These are phyloP conservation scores for Nectriaceae sp. DNA, from an alignment of 2,329 filamentous ascomycete species.

Conservation along the genomic window DNA sequence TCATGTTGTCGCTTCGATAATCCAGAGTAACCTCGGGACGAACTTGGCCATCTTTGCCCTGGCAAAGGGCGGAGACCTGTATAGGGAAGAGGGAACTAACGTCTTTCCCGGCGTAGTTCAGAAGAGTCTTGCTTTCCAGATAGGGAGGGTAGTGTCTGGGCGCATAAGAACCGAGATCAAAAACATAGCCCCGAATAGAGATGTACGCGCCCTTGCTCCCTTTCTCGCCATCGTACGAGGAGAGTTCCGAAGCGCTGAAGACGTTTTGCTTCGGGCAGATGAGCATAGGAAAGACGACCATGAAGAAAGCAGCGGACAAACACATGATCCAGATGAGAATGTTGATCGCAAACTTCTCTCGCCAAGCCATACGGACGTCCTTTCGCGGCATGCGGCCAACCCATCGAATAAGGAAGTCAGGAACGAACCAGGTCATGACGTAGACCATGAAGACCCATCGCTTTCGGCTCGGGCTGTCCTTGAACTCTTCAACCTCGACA, in stretches of 20 bases:
- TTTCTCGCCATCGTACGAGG: constrained; percentile 71
- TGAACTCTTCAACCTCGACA: constrained; percentile 84
- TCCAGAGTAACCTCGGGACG: constrained; percentile 79
- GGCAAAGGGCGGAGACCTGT: constrained; percentile 89
- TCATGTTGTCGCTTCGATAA: constrained; percentile 77
- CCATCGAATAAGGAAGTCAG: constrained; percentile 77
- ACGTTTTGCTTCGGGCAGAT: constrained; percentile 93
- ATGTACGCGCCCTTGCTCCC: constrained; percentile 64
- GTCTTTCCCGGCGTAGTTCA: constrained; percentile 84
- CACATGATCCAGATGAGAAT: constrained; percentile 93
- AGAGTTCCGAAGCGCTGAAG: constrained; percentile 76
- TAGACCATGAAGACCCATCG: constrained; percentile 88
- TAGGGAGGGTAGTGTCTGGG: constrained; percentile 71
- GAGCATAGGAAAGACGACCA: constrained; percentile 81
- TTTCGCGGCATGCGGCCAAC: constrained; percentile 87
- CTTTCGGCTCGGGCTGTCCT: constrained; percentile 77
- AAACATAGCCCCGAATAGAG: constrained; percentile 86
- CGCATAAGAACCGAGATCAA: constrained; percentile 75
- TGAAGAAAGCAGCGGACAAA: constrained; percentile 78
- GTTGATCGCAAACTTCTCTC: constrained; percentile 98
- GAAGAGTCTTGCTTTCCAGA: constrained; percentile 60
- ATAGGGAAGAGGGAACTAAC: constrained; percentile 89
- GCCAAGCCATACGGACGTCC: constrained; percentile 90
- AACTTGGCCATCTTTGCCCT: constrained; percentile 67
- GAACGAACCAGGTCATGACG: constrained; percentile 81